Conservation (phyloP, 2,329 filamentous ascomycete genomes). For the Alternaria brassicicola region DNA sequence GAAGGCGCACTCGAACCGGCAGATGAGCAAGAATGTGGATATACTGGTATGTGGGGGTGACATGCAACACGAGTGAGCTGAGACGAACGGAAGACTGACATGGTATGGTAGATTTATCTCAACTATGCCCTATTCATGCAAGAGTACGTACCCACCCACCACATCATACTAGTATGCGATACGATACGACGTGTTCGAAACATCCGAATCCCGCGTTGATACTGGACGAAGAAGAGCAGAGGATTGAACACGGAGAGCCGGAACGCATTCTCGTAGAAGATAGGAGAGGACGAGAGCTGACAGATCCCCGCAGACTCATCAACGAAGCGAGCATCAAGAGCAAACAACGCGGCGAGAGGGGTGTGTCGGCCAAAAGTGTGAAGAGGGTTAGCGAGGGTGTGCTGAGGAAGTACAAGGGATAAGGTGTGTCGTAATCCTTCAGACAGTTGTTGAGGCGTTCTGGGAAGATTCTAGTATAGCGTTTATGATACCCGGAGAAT, state of each 20-base stretch:
- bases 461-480: background rate
- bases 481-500: background rate
- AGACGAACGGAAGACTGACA: background rate
- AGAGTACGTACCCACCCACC: constrained; percentile 53
- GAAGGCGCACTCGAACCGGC: constrained; percentile 83
- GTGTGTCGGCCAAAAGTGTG: constrained; percentile 75
- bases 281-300: background rate
- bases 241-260: fast-evolving
- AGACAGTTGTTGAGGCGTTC: background rate
- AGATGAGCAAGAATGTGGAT: constrained; percentile 83
- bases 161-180: background rate
- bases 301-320: constrained; percentile 64
- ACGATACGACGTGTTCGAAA: background rate
- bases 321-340: constrained; percentile 80
- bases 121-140: constrained; percentile 83
- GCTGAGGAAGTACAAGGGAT: constrained; percentile 49
- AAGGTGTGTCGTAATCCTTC: background rate
- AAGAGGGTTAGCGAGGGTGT: constrained; percentile 73
- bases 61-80: background rate
- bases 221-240: fast-evolving
- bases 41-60: constrained; percentile 66
- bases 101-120: constrained; percentile 71
- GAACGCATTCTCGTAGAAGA: fast-evolving
- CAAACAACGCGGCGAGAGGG: constrained; percentile 74
- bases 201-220: too few relatives aligned